Base-by-base conservation (phyloP, 2,329 filamentous ascomycete species). In the Penicillium nordicum region DNA sequence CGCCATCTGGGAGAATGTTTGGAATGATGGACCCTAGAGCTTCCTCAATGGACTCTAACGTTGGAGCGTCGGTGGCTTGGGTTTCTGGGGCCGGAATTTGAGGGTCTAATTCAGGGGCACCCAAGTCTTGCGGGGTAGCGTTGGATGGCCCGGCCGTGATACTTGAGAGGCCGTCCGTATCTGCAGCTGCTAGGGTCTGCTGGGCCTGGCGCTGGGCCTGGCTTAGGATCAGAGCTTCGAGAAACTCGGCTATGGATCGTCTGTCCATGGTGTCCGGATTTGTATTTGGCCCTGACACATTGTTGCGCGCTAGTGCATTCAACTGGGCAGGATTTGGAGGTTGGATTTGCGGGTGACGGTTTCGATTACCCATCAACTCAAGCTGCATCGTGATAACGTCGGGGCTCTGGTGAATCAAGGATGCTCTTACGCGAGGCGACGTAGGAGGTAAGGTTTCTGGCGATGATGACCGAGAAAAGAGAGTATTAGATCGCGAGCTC, bases 321-420 rank as follows among this genome's bases (percentile, higher is more conserved):
- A 50, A 48, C 42, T 64, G 62, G 16, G 57, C 42, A 40, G 45
- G 53, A 27, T 36, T 40, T 14, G 50, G 48, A 18, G 45, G 49
- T 11, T 65, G 62, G 23, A 59, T 55, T 27, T 66, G 63, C 3
- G 62, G 30, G 34, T 63, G 66, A 34, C 66, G 54, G 49, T 63
- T 67, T 34, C 68, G 72, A 50, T 70, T 72, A 9, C 69, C 69
- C 44, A 76, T 54, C 9, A 78, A 61, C 49, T 77, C 74, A 38
- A 78, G 59, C 48, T 78, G 74, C 75, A 77, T 77, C 4, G 75
- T 77, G 45, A 77, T 75, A 2, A 76, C 67, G 55, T 76, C 74
- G 1, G 75, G 72, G 51, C 74, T 74, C 44, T 76, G 74, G 56
- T 76, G 74, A 18, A 77, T 72, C 25, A 78, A 62, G 1, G 75